Evolutionary conservation across 2,329 filamentous ascomycete genomes (phyloP), one percentile per base, ranked within the genome.

Genomic region (Botrytis porri): DNA sequence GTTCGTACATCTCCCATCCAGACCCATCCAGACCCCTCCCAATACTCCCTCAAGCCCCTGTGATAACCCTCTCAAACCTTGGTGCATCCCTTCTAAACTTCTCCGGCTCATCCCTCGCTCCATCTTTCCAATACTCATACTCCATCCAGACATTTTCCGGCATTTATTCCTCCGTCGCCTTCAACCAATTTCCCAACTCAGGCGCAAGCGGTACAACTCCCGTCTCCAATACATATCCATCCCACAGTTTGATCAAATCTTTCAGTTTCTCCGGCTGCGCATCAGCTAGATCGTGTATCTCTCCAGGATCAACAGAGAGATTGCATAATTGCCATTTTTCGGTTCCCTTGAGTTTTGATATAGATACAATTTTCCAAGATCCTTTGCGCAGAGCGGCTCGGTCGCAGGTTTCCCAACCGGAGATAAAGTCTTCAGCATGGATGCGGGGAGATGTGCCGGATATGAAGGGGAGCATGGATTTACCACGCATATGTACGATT

Each of bases 81-180:
- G 71, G 69, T 22, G 70, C 70, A 8, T 73, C 32, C 51, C 71
- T 75, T 22, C 43, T 73, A 57, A 75, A 76, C 57, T 74, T 72
- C 32, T 75, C 74, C 5, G 75, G 74, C 16, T 74, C 69, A 10
- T 77, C 74, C 43, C 72, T 75, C 14, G 85, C 86, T 0, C 86
- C 86, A 5, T 84, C 82, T 74, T 87, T 86, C 88, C 88, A 90
- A 75, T 90, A 90, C 80, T 90, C 87, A 79, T 89, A 89, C 81
- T 90, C 88, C 81, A 90, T 89, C 88, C 88, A 90, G 10, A 85
- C 87, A 77, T 90, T 88, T 79, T 90, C 88, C 0, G 86, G 86
- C 88, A 90, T 90, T 83, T 90, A 88, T 74, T 86, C 88, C 80
- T 90, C 88, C 77, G 86, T 88, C 0, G 87, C 88, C 73, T 86